These are phyloP conservation scores for Acarospora socialis DNA, from an alignment of 2,329 filamentous ascomycete genomes.

Conservation along the genomic window DNA sequence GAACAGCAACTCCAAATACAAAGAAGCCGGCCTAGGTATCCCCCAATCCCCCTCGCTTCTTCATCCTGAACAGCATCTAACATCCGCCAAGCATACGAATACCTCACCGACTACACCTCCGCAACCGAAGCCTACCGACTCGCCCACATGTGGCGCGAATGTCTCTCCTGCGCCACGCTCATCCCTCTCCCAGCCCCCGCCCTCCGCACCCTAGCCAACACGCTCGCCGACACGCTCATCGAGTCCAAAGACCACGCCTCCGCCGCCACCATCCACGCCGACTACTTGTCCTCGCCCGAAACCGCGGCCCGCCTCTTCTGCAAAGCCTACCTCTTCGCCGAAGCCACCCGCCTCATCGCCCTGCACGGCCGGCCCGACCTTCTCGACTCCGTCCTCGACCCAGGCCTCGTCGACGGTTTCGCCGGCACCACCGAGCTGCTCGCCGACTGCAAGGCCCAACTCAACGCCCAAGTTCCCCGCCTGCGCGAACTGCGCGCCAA, in stretches of 20 bases:
- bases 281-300: constrained; percentile 62
- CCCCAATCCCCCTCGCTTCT: background rate
- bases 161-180: constrained; percentile 63
- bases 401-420: constrained; percentile 65
- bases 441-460: constrained; percentile 78
- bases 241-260: constrained; percentile 74
- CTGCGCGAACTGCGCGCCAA: constrained; percentile 68
- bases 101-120: constrained; percentile 55
- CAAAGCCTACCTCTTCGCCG: constrained; percentile 73
- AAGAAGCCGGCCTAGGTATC: constrained; percentile 64
- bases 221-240: constrained; percentile 61
- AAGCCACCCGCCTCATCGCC: constrained; percentile 67
- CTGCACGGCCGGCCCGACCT: constrained; percentile 47
- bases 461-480: constrained; percentile 72
- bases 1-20: constrained; percentile 58
- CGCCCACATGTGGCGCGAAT: constrained; percentile 82
- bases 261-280: constrained; percentile 65
- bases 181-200: constrained; percentile 47
- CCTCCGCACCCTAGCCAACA: constrained; percentile 49
- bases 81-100: constrained; percentile 57
- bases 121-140: constrained; percentile 75
- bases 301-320: constrained; percentile 64
- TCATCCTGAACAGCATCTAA: constrained; percentile 6
- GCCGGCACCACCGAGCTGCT: constrained; percentile 78
- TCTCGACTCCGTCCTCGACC: constrained; percentile 56